Evolutionary conservation across 179 eudicot genomes (phyloP).

Genomic region (Gypsophila paniculata): DNA sequence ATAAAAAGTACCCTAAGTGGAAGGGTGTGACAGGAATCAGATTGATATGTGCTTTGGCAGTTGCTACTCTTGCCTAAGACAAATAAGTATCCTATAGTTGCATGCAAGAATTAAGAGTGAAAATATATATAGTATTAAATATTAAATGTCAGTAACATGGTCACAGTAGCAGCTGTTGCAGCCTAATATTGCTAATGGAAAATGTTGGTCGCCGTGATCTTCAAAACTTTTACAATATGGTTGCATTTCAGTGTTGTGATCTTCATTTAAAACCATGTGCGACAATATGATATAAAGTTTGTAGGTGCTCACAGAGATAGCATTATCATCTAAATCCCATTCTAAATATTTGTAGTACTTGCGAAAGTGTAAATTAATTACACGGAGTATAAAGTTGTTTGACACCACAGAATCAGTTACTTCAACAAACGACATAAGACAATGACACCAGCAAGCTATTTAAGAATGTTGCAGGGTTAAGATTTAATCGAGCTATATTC

Average conservation of each 20-base stretch:
- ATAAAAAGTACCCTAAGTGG: neutral
- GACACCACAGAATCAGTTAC: neutral
- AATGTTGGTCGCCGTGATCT: no score
- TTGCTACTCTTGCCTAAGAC: neutral
- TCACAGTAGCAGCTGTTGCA: no score
- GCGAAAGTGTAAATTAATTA: no score
- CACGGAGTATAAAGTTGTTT: neutral
- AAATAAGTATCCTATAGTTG: neutral
- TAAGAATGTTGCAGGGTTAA: neutral
- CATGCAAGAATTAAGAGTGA: neutral
- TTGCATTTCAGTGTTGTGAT: no score
- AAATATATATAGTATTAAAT: no score
- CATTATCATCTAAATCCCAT: neutral
- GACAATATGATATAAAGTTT: neutral
- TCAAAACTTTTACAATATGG: no score
- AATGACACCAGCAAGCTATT: neutral
- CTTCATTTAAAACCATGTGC: no score
- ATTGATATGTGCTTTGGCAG: neutral
- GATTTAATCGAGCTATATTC: no score
- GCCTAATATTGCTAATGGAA: no score
- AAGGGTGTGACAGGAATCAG: neutral
- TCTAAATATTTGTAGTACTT: neutral
- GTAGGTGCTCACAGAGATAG: neutral
- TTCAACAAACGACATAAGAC: neutral
- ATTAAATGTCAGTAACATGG: no score